Evolutionary conservation across 73 alveolate genomes (phyloP).

Genomic region (Paramecium biaurelia): DNA sequence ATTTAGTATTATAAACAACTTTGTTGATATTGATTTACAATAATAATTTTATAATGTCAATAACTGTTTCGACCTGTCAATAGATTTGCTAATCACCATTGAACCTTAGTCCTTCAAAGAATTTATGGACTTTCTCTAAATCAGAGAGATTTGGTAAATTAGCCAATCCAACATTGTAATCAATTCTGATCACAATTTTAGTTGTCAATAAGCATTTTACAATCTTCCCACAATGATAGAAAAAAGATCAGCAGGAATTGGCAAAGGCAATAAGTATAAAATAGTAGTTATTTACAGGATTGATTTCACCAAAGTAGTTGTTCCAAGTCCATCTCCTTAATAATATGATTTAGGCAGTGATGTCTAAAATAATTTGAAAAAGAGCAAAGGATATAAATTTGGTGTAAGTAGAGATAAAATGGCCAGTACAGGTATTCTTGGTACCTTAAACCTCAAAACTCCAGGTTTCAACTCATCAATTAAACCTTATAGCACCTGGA

Average conservation of each 20-base stretch:
- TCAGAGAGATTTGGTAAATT: slow-evolving; percentile 39
- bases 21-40: neutral
- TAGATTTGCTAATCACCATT: slow-evolving; percentile 10
- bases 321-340: slow-evolving; percentile 44
- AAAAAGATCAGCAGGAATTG: slow-evolving; percentile 50
- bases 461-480: slow-evolving; percentile 14
- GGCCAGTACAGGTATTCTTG: slow-evolving; percentile 43
- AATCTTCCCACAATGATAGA: slow-evolving; percentile 11
- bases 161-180: slow-evolving; percentile 6
- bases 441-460: slow-evolving; percentile 1
- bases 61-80: slow-evolving; percentile 49
- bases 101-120: slow-evolving; percentile 18
- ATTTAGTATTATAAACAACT: neutral
- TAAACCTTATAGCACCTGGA: slow-evolving; percentile 24
- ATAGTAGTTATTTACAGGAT: neutral
- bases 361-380: neutral
- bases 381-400: slow-evolving; percentile 18
- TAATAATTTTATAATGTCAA: slow-evolving; percentile 30
- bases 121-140: slow-evolving; percentile 48
- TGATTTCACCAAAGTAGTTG: slow-evolving; percentile 26
- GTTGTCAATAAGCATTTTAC: slow-evolving; percentile 27
- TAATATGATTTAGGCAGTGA: neutral
- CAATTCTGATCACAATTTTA: neutral
- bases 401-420: slow-evolving; percentile 49
- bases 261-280: slow-evolving; percentile 14